These are phyloP conservation scores for Magnusiomyces magnusii DNA, from an alignment of 1,139 yeast genomes.

Conservation along the genomic window DNA sequence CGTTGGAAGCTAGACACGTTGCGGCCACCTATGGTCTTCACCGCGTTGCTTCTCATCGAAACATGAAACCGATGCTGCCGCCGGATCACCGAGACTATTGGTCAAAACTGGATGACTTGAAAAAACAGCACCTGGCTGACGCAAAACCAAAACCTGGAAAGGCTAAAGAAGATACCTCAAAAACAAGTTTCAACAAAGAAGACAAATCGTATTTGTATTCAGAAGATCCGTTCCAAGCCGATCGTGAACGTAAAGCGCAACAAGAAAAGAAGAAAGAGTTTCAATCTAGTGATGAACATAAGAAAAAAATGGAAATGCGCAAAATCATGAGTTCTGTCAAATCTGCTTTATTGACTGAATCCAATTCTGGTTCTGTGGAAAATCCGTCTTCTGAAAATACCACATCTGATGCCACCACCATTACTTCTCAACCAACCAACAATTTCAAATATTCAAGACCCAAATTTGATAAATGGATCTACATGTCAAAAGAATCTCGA, in stretches of 20 bases:
- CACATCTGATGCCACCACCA: not conserved
- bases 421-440: conserved; percentile 7
- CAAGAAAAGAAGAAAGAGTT: conserved; percentile 18
- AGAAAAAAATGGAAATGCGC: conserved; percentile 16
- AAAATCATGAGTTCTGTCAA: conserved; percentile 17
- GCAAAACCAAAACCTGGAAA: conserved; percentile 16
- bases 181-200: conserved; percentile 6
- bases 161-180: conserved; percentile 11
- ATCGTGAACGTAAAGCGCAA: conserved; percentile 40
- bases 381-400: conserved; percentile 8
- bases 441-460: conserved; percentile 10
- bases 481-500: conserved; percentile 32
- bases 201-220: conserved; percentile 37
- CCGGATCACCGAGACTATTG: conserved; percentile 72
- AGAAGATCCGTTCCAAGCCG: conserved; percentile 63
- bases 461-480: conserved; percentile 26
- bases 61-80: conserved; percentile 81
- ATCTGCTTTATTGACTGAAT: conserved; percentile 13
- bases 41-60: conserved; percentile 71
- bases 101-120: conserved; percentile 57
- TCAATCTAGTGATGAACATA: conserved; percentile 14
- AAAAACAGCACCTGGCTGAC: conserved; percentile 19
- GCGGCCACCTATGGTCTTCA: conserved; percentile 86
- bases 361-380: not conserved
- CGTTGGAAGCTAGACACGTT: conserved; percentile 82